These are phyloP conservation scores for Periconia sp. DNA, from an alignment of 2,329 filamentous ascomycete species.

Conservation along the genomic window DNA sequence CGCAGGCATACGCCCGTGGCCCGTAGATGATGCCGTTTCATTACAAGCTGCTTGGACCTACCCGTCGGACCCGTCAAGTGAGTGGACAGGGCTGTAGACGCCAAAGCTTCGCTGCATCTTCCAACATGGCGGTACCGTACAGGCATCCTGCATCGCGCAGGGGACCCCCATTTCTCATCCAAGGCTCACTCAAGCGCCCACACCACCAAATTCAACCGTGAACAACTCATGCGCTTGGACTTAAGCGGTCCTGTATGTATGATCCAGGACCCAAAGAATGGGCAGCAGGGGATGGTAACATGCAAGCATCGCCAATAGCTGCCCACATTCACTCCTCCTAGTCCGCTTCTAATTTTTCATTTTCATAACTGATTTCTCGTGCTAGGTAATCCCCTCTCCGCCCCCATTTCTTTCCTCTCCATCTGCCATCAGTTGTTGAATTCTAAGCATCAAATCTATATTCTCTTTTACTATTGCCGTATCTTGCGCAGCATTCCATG, in stretches of 20 bases:
- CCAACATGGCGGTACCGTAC: conserved; percentile 31
- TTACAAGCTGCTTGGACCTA: conserved; percentile 17
- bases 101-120: conserved; percentile 24
- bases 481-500: too few relatives aligned
- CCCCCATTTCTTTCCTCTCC: neutral
- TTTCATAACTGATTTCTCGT: neutral
- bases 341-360: neutral
- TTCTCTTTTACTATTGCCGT: too few relatives aligned
- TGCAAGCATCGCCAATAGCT: neutral
- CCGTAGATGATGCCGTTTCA: conserved; percentile 11
- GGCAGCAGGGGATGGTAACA: conserved; percentile 18
- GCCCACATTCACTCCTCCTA: neutral
- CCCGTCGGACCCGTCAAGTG: conserved; percentile 27
- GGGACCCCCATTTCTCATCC: conserved; percentile 28
- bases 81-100: conserved; percentile 25
- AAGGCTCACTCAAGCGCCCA: conserved; percentile 39
- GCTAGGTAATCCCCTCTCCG: neutral
- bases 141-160: conserved; percentile 15
- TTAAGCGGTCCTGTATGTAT: conserved; percentile 9
- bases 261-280: too few relatives aligned
- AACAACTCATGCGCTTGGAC: conserved; percentile 35
- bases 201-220: conserved; percentile 33
- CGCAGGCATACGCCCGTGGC: conserved; percentile 1
- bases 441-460: neutral
- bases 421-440: conserved; percentile 14